Base-by-base conservation (phyloP, 352 stramenopile species). In the Globisporangium barbulae region DNA sequence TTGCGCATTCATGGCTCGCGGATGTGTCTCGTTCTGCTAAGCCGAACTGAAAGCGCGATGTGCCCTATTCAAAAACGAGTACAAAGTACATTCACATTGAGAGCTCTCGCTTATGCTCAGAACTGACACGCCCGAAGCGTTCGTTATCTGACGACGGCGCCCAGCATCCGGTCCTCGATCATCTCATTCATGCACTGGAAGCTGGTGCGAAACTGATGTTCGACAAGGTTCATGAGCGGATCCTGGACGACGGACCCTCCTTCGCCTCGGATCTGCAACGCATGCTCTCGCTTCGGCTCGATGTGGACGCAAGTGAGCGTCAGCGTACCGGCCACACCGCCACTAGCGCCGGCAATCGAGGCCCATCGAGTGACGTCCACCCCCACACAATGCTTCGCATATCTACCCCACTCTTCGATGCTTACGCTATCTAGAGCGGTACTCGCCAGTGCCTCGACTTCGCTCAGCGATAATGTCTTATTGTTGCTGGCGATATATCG, bases 141-240 rank as follows among this genome's bases (percentile, higher is more conserved):
- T n/a, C 39, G 3, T 54, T 25, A 9, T 25, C 22, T 4, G 5
- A 5, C 3, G 25, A 22, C 13, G 17, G 28, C 5, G 4, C 15
- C 39, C 3, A 39, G 15, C 6, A 55, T 41, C 28, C 49, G 49
- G 17, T 55, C 49, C 15, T 55, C 49, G 28, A 55, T 41, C 49
- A 55, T 39, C 28, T 55, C 49, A 28, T 55, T 55, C 49, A 55
- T 55, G 17, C n/a, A 8, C 31, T 55, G 49, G 49, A 55, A 55
- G n/a, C 33, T 9, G 2, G 15, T 21, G n/a, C 33, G 49, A 25
- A 55, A 55, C n/a, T 41, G 21, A 4, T 55, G 9, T 10, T 17
- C 49, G 17, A 41, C 17, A 28, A 55, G 15, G 28, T 12, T 22
- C 49, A 55, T 41, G 25, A 55, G 49, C 49, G 28, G 49, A n/a